phyloP scores from a whole-genome alignment of 192 early-diverging fungal genomes.

The Backusella psychrophila region DNA sequence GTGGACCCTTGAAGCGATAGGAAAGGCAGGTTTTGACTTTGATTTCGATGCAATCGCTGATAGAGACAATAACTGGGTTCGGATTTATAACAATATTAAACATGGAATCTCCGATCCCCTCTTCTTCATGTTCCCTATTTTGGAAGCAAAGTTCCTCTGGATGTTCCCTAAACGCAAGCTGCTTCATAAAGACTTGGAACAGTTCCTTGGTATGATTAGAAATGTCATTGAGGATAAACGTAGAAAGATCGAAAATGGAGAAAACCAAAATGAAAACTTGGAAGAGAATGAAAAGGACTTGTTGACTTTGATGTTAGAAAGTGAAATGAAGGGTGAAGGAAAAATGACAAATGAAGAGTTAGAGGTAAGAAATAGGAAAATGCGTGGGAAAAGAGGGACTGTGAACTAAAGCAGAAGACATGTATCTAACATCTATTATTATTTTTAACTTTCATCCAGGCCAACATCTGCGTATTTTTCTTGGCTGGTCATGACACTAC shows the following conservation, averaged over 20 bases:
- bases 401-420: not conserved
- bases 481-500: conserved; percentile 60
- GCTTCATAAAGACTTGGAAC: not conserved
- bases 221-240: conserved; percentile 2
- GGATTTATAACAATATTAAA: not conserved
- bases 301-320: conserved; percentile 28
- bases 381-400: too few relatives aligned
- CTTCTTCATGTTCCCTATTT: not conserved
- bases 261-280: not conserved
- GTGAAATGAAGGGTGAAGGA: not conserved
- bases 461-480: conserved; percentile 44
- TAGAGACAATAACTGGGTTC: not conserved
- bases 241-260: conserved; percentile 14
- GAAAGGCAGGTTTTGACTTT: not conserved
- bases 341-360: not conserved
- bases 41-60: not conserved
- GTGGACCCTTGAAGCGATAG: not conserved
- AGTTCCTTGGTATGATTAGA: not conserved
- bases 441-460: not conserved
- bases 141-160: not conserved
- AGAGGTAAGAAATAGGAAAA: not conserved
- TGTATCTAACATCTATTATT: not conserved
- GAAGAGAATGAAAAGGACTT: conserved; percentile 11
- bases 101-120: not conserved
- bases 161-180: not conserved